Evolutionary conservation across 257 asterid species (phyloP).

Genomic region (Solanum lignicaule): DNA sequence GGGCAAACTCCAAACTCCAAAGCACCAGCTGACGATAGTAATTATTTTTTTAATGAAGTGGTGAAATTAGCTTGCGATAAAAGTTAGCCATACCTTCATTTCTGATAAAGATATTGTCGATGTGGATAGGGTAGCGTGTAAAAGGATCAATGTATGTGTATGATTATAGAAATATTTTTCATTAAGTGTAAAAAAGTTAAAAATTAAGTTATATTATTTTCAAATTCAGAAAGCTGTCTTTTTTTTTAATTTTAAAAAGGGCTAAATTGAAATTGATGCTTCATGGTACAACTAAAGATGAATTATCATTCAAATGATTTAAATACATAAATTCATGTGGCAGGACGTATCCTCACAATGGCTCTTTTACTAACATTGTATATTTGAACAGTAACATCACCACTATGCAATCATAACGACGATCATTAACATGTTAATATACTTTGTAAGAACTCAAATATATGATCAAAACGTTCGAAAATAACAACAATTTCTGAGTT

Average conservation of each 20-base stretch:
- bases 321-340: background rate
- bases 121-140: background rate
- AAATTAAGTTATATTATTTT: too few relatives aligned
- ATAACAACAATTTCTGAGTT: background rate
- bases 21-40: background rate
- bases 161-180: background rate
- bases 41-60: background rate
- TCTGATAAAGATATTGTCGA: background rate
- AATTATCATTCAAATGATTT: background rate
- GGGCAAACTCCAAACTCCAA: background rate
- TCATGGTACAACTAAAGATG: background rate
- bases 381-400: background rate
- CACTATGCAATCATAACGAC: background rate
- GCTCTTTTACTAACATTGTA: background rate
- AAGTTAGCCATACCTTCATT: background rate
- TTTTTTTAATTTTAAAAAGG: accelerated
- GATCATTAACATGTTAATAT: background rate
- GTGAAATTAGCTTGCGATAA: background rate
- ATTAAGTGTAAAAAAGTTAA: background rate
- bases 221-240: background rate
- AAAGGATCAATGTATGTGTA: background rate
- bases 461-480: background rate
- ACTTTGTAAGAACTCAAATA: too few relatives aligned
- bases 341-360: background rate
- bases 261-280: background rate